Evolutionary conservation across 208 protist species (phyloP), one percentile per base, ranked within the genome.

Genomic region (Strigomonas culicis): DNA sequence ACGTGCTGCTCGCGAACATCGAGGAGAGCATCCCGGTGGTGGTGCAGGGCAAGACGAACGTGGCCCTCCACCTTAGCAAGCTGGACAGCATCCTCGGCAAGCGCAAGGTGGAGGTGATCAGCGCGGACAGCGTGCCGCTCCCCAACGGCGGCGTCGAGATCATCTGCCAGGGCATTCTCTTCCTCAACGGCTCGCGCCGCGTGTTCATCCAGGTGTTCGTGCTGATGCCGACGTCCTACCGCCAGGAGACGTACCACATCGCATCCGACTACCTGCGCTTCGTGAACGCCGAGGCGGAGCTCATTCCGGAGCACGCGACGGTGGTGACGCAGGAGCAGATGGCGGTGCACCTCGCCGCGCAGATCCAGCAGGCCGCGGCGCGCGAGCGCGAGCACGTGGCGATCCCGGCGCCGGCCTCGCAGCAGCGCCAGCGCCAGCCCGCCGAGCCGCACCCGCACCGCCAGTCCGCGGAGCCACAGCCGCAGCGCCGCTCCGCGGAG

Each of bases 251-350:
- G 11, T 93, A 86, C 74, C 75, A 92, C 84, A 90, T 95, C 56
- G 80, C 76, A 51, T 80, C 77, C 25, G 89, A 95, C 63, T 92
- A 88, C 68, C 72, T 93, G 31, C 86, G 89, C 65, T 84, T 93
- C 61, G 68, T 92, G 21, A 69, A 74, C 56, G 72, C 73, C 4
- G 76, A 85, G 70, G 68, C 86, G 61, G 86, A 95, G 59, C 71
- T 80, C 27, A 83, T 92, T 30, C 89, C 89, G 11, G 75, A 76
- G 22, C 81, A 80, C 19, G 62, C 72, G 17, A 78, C 82, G 44
- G 74, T 95, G 50, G 74, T 95, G 51, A 69, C 76, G 6, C 75
- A 73, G 19, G 82, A 83, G 28, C 58, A 95, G 71, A 72, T 92
- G 30, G 74, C 70, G n/a, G 70, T 71, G 46, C 76, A 87, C 51